Evolutionary conservation across 768 basidiomycete genomes (phyloP), one percentile per base, ranked within the genome.

Genomic region (Butyriboletus loyo): DNA sequence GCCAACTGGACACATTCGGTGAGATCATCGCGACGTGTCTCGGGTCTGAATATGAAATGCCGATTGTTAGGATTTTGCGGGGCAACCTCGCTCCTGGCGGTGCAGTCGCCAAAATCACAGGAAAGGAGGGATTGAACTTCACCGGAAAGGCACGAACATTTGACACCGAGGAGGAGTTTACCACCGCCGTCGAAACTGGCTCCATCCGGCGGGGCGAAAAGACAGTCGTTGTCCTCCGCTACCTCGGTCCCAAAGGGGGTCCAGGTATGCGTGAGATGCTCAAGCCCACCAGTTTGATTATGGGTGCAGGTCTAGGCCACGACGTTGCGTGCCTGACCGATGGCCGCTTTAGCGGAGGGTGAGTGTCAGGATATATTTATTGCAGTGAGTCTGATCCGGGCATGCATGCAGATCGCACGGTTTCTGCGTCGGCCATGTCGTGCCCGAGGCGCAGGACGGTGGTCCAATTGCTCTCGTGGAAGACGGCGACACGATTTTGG

Each of bases 191-290:
- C 37, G 92, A 97, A 70, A 81, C 73, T 51, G 91, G 89, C 36
- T 84, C 84, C 21, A 89, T 98, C 75, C 90, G 90, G 70, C 85
- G 88, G 71, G 94, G 93, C 7, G 94, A 97, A 74, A 99, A 98
- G 81, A 95, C 92, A 2, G 96, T 97, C 17, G 91, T 89, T 50
- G 89, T 99, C 50, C 76, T 99, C 66, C 81, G 97, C 43, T 98
- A 99, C 69, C 85, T 99, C 59, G 97, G 97, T 43, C 96, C 96
- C 27, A 89, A 92, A 75, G 96, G 96, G 56, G 97, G 96, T 53
- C 96, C 96, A 31, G 93, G 94, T 57, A 99, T 99, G 96, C 96
- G 94, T 45, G 97, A 99, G 77, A 99, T 99, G 97, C 79, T 98
- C 53, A 98, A 98, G 69, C 95, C 95, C 24, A 98, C 96, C 30